Evolutionary conservation across 495 filamentous ascomycete species (phyloP).

Genomic region (Penicillium salamii): DNA sequence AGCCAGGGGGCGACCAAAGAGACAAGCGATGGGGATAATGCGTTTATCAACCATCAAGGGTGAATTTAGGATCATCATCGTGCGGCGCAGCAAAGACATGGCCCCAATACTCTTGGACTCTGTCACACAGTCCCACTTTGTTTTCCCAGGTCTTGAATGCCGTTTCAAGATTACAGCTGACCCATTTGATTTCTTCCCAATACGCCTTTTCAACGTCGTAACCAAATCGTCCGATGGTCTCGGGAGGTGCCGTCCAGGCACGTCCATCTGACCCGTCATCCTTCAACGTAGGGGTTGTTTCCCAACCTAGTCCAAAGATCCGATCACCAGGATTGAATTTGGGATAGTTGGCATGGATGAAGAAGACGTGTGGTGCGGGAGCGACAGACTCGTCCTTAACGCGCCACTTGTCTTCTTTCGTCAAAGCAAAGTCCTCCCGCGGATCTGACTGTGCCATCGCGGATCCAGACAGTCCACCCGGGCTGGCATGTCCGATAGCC

Average conservation of each 20-base stretch:
- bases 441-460: constrained; percentile 50
- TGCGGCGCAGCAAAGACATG: constrained; percentile 42
- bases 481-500: constrained; percentile 36
- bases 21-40: no score
- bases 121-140: constrained; percentile 35
- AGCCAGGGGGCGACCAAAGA: not conserved
- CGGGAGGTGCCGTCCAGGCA: constrained; percentile 39
- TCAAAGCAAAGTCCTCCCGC: constrained; percentile 39
- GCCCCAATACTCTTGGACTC: constrained; percentile 38
- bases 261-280: constrained; percentile 37
- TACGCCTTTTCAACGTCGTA: constrained; percentile 50
- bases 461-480: constrained; percentile 31
- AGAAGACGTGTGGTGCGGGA: constrained; percentile 39
- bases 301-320: constrained; percentile 38
- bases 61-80: constrained; percentile 36
- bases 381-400: constrained; percentile 34
- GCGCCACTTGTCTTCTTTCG: constrained; percentile 34
- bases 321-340: constrained; percentile 52
- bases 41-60: constrained; percentile 22
- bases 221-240: constrained; percentile 41
- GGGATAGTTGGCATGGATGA: constrained; percentile 54
- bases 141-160: constrained; percentile 39
- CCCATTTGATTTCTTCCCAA: constrained; percentile 51
- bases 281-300: constrained; percentile 38
- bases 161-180: constrained; percentile 44